phyloP scores from a whole-genome alignment of 495 filamentous ascomycete genomes.

The Aspergillus indologenus region DNA sequence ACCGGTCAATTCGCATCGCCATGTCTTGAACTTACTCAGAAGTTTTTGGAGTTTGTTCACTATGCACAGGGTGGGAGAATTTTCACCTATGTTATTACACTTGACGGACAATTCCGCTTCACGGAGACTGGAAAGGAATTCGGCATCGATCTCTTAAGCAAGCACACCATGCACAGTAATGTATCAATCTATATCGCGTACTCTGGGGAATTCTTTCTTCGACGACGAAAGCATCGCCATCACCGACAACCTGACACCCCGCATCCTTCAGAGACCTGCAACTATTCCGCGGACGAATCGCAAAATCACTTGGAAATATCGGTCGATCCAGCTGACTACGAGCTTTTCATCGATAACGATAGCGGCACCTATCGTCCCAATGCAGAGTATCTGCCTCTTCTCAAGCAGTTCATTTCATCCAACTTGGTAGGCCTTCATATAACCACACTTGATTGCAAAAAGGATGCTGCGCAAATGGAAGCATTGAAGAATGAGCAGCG shows the following conservation, averaged over 20 bases:
- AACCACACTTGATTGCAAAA: constrained; percentile 62
- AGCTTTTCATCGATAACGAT: constrained; percentile 93
- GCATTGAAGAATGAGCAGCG: constrained; percentile 62
- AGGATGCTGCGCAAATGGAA: constrained; percentile 60
- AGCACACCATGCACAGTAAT: constrained; percentile 94
- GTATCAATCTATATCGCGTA: constrained; percentile 87
- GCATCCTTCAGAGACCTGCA: constrained; percentile 12
- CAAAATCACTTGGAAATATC: constrained; percentile 35
- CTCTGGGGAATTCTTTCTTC: constrained; percentile 89
- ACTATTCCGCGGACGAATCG: constrained; percentile 40
- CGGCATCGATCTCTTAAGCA: constrained; percentile 84
- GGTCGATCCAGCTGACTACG: constrained; percentile 66
- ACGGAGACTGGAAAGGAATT: constrained; percentile 95
- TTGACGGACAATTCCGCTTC: constrained; percentile 82
- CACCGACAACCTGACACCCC: constrained; percentile 26
- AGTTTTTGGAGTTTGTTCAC: constrained; percentile 84
- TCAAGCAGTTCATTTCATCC: constrained; percentile 63
- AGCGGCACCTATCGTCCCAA: constrained; percentile 90
- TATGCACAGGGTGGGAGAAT: constrained; percentile 80
- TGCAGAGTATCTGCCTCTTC: constrained; percentile 62
- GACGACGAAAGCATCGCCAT: constrained; percentile 53
- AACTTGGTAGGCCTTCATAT: constrained; percentile 75
- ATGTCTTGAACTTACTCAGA: constrained; percentile 59
- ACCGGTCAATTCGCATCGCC: constrained; percentile 60
- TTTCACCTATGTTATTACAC: constrained; percentile 88